A percentile compares a stretch with the other conserved stretches of the same genome.
Evolutionary conservation across 192 early-diverging fungal species (phyloP).

Genomic region (Kappamyces sp.): DNA sequence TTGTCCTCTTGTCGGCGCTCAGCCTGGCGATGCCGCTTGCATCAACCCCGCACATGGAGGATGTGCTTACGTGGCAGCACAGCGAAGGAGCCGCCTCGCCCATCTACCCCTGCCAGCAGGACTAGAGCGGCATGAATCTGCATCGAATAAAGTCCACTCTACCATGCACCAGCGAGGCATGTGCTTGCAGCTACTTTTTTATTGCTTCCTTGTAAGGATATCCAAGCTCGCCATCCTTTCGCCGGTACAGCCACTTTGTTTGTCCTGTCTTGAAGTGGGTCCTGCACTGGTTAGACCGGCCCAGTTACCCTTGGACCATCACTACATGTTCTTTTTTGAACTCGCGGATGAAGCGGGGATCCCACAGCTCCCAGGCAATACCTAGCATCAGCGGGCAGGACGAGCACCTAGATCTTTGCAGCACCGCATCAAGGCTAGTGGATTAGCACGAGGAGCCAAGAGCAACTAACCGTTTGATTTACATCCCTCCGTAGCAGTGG

Average conservation of each 20-base stretch:
- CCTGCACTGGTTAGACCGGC: no score
- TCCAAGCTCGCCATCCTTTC: slow-evolving; percentile 64
- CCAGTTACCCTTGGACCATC: slow-evolving; percentile 52
- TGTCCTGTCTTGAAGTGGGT: slow-evolving; percentile 66
- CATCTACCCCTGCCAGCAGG: no score
- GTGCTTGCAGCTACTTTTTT: background rate
- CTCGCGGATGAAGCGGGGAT: slow-evolving; percentile 78
- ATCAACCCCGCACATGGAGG: no score
- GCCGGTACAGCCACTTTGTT: slow-evolving; percentile 82
- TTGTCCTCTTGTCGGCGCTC: no score
- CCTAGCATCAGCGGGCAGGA: slow-evolving; percentile 30
- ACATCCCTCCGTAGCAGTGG: slow-evolving; percentile 73
- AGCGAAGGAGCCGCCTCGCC: no score
- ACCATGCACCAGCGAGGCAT: no score
- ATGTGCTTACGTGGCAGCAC: no score
- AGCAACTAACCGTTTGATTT: slow-evolving; percentile 14
- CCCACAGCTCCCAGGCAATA: slow-evolving; percentile 87
- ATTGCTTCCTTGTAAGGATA: slow-evolving; percentile 51
- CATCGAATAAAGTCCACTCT: no score
- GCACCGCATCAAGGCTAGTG: slow-evolving; percentile 80
- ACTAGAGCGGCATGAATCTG: no score
- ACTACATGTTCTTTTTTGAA: slow-evolving; percentile 81
- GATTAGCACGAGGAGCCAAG: slow-evolving; percentile 6
- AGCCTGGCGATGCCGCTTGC: no score
- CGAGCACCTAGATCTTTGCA: slow-evolving; percentile 84